Evolutionary conservation across 1,139 yeast genomes (phyloP).

Genomic region (Debaryomyces udenii): DNA sequence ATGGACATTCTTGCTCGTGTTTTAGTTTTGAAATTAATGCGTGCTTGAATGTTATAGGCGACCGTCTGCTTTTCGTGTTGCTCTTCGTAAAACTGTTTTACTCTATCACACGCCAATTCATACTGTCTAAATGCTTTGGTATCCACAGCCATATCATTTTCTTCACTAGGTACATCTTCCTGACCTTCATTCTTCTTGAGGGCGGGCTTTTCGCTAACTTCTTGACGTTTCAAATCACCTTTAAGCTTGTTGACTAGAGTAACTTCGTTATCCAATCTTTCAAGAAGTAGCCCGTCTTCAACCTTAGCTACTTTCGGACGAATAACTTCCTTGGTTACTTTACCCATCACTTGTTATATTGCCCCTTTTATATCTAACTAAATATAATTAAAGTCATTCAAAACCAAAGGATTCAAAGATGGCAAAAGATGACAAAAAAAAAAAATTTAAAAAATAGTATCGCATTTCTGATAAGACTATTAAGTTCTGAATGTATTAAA

Average conservation of each 20-base stretch:
- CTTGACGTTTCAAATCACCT: conserved; percentile 15
- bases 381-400: too few relatives aligned
- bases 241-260: conserved; percentile 34
- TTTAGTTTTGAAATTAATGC: conserved; percentile 70
- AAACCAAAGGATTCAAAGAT: too few relatives aligned
- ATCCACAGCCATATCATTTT: conserved; percentile 40
- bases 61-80: conserved; percentile 75
- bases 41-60: conserved; percentile 70
- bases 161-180: conserved; percentile 19
- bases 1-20: conserved; percentile 66
- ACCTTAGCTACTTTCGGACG: not conserved
- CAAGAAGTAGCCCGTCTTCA: conserved; percentile 28
- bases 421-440: too few relatives aligned
- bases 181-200: conserved; percentile 11
- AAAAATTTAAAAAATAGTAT: too few relatives aligned
- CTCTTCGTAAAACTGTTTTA: conserved; percentile 65
- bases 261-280: conserved; percentile 42
- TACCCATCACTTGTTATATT: not conserved
- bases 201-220: conserved; percentile 9
- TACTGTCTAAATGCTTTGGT: conserved; percentile 60
- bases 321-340: conserved; percentile 1
- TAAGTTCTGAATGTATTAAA: not conserved
- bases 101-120: conserved; percentile 70
- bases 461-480: not conserved
- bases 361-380: too few relatives aligned